Evolutionary conservation across 805 yeast species (phyloP), one percentile per base, ranked within the genome.

Genomic region (Candida verbasci): DNA sequence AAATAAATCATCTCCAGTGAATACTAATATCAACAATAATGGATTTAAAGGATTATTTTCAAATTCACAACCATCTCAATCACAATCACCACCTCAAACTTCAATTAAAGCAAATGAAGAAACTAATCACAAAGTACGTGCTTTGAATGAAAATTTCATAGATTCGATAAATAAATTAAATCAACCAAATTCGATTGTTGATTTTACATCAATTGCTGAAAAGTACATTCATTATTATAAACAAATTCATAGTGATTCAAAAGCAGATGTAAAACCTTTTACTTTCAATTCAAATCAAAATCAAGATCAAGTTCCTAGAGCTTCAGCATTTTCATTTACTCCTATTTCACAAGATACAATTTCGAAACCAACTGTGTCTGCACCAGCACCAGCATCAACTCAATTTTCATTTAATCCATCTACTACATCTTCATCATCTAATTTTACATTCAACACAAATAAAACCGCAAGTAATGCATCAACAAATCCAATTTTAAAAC

Each of bases 61-160:
- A 7, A 9, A 25, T 11, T 11, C 21, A 15, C 29, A 18, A 10
- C 14, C 15, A 12, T 21, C 20, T 17, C 35, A 23, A 25, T 12
- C 26, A 24, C 31, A 21, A 22, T 22, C 11, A 9, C 12, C 11
- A 6, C 25, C 28, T 7, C 17, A 15, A 34, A 22, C 24, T 17
- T 8, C 23, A 7, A 24, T 17, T 10, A 17, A 32, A 12, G 25
- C 31, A 10, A 17, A 26, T 4, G 21, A 25, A 16, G 72, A 65
- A 12, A 68, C 60, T 40, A 59, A 70, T 17, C 68, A 67, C 11
- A 77, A 77, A 50, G 50, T 80, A 25, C 76, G 72, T 47, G 89
- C 94, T 1, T 63, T 86, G 50, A 84, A 84, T 53, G 69, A 71
- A 8, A 76, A 70, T 37, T 80, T 86, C 46, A 57, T 70, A 21